Conservation (phyloP, 1,139 yeast species). For the Taphrina pruni region DNA sequence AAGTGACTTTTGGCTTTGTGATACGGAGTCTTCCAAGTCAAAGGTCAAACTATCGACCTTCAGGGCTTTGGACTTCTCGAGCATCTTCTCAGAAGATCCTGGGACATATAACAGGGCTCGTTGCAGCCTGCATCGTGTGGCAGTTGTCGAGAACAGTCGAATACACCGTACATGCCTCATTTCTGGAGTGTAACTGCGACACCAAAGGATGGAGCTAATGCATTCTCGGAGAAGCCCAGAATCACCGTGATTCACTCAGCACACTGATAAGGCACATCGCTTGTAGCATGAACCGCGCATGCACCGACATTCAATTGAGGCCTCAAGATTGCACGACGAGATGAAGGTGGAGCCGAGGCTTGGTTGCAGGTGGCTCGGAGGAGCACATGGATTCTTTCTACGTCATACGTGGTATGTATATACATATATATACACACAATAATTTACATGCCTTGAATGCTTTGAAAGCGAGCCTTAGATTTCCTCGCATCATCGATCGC, state of each 20-base stretch:
- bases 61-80: conserved; percentile 23
- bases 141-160: background rate
- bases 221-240: background rate
- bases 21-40: conserved; percentile 35
- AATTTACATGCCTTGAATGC: too few relatives aligned
- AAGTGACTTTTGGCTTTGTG: conserved; percentile 5
- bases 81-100: conserved; percentile 39
- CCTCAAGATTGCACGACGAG: background rate
- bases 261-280: background rate
- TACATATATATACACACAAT: too few relatives aligned
- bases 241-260: background rate
- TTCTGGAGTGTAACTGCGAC: background rate
- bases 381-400: too few relatives aligned
- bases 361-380: background rate
- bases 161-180: background rate
- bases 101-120: conserved; percentile 35
- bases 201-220: background rate
- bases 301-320: too few relatives aligned
- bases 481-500: background rate
- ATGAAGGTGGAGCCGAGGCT: conserved; percentile 10
- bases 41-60: conserved; percentile 32
- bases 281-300: background rate
- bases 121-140: conserved; percentile 2
- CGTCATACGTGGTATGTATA: too few relatives aligned
- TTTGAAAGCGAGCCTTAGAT: too few relatives aligned